A percentile compares a stretch with the other conserved stretches of the same genome.
Evolutionary conservation across 116 monocot species (phyloP).

Genomic region (Dioscorea cayenensis): DNA sequence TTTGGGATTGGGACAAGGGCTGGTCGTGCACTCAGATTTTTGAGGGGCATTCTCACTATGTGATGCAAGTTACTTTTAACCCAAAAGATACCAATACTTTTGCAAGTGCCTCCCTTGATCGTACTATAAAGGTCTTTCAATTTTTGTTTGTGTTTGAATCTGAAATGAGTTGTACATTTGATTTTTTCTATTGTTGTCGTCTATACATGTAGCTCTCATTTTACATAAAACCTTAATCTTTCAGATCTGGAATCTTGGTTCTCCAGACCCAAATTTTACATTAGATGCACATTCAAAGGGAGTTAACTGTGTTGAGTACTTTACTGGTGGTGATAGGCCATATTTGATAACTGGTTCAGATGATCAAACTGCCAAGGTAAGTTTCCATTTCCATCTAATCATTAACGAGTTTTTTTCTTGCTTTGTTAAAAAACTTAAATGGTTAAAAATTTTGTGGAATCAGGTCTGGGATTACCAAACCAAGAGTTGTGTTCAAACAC

Average conservation of each 20-base stretch:
- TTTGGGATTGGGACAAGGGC: conserved; percentile 96
- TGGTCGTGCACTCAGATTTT: conserved; percentile 91
- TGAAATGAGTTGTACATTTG: background rate
- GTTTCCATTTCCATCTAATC: background rate
- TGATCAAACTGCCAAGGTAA: conserved; percentile 87
- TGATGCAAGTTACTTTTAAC: conserved; percentile 99
- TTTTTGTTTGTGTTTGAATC: background rate
- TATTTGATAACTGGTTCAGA: conserved; percentile 97
- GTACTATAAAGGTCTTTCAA: conserved; percentile 65
- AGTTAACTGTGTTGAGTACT: conserved; percentile 93
- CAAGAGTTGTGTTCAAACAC: conserved; percentile 89
- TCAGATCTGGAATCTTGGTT: conserved; percentile 97
- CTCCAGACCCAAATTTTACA: conserved; percentile 94
- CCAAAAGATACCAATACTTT: conserved; percentile 98
- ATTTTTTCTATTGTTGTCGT: too few relatives aligned
- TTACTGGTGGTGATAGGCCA: conserved; percentile 89
- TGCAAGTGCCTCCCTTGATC: conserved; percentile 92
- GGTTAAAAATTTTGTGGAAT: conserved; percentile 5
- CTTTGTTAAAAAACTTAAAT: background rate
- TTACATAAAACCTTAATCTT: background rate
- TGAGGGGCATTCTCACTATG: conserved; percentile 92
- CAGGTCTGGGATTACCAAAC: conserved; percentile 99
- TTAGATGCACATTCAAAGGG: conserved; percentile 88
- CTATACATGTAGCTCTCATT: too few relatives aligned
- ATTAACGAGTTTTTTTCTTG: background rate